Conservation (phyloP, 805 yeast genomes). For the Starmera quercuum region DNA sequence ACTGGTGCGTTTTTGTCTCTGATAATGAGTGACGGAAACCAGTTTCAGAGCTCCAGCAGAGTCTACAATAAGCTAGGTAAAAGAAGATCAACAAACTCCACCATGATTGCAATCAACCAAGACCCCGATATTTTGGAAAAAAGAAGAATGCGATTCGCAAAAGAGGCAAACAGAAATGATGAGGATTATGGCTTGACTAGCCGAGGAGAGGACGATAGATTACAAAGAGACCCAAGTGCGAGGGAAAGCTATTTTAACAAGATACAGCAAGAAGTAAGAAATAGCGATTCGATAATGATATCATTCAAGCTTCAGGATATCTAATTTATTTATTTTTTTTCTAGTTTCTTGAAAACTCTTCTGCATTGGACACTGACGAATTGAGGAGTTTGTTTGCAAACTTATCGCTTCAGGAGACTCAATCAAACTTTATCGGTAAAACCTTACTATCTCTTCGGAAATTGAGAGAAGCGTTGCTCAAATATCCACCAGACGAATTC, state of each 20-base stretch:
- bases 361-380: neutral
- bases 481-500: conserved; percentile 30
- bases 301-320: conserved; percentile 10
- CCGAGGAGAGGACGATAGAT: conserved; percentile 46
- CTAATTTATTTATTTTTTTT: conserved; percentile 1
- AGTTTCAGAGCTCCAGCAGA: no score
- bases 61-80: neutral
- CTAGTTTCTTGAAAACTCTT: conserved; percentile 1
- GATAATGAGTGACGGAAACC: no score
- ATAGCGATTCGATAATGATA: neutral
- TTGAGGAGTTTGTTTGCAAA: neutral
- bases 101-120: conserved; percentile 1
- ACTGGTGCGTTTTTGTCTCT: no score
- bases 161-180: conserved; percentile 15
- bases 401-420: neutral
- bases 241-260: conserved; percentile 32
- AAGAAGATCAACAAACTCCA: conserved; percentile 1
- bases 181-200: conserved; percentile 47
- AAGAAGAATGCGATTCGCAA: conserved; percentile 27
- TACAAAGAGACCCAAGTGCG: conserved; percentile 36
- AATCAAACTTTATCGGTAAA: conserved; percentile 16
- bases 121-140: conserved; percentile 12
- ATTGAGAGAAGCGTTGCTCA: conserved; percentile 47
- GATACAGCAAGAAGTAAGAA: conserved; percentile 25
- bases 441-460: conserved; percentile 37